phyloP scores from a whole-genome alignment of 1,139 yeast genomes.

The Pichia sp. region DNA sequence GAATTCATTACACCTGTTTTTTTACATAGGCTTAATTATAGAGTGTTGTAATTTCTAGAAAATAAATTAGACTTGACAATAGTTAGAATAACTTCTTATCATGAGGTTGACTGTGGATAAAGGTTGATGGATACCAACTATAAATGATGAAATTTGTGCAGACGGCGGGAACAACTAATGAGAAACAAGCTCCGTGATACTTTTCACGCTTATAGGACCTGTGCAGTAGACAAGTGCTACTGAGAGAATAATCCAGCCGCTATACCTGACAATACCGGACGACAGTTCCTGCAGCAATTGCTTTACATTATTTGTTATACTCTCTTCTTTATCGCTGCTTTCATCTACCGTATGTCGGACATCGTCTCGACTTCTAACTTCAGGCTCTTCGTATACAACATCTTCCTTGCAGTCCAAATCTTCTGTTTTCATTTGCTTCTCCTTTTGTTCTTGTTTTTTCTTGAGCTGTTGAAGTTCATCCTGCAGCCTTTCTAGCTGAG shows the following conservation, averaged over 20 bases:
- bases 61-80: neutral
- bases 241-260: conserved; percentile 1
- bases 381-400: neutral
- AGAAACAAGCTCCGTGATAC: conserved; percentile 1
- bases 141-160: neutral
- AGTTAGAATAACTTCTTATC: neutral
- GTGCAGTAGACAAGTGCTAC: conserved; percentile 2
- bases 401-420: neutral
- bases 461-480: neutral
- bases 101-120: too few relatives aligned
- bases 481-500: neutral
- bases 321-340: neutral
- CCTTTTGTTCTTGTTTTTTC: neutral
- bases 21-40: neutral
- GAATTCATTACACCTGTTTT: neutral
- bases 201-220: neutral
- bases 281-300: neutral
- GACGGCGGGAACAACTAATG: neutral
- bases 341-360: neutral
- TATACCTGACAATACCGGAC: conserved; percentile 2
- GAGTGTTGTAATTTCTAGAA: neutral
- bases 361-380: neutral
- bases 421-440: neutral
- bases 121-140: neutral
- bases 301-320: neutral